Evolutionary conservation across 202 grass and related monocot genomes (phyloP).

Genomic region (Digitaria exilis): DNA sequence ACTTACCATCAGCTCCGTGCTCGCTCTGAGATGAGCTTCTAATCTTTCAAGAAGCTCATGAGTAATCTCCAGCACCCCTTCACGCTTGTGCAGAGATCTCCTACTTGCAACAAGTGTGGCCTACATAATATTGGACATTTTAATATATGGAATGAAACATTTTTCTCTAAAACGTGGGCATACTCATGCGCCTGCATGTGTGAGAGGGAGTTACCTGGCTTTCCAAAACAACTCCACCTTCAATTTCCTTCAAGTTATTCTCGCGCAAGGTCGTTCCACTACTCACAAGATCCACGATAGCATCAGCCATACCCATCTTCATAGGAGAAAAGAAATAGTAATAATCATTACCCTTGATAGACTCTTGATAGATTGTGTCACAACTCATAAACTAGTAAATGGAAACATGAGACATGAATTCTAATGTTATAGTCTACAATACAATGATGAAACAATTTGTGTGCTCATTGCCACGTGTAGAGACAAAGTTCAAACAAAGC

Average conservation of each 20-base stretch:
- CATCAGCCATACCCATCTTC: slow-evolving; percentile 98
- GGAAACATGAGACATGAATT: neutral
- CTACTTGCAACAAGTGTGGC: slow-evolving; percentile 89
- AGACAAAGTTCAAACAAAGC: neutral
- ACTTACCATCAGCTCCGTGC: slow-evolving; percentile 67
- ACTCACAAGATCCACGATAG: slow-evolving; percentile 96
- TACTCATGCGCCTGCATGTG: neutral
- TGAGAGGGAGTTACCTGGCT: slow-evolving; percentile 72
- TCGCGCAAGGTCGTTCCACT: slow-evolving; percentile 92
- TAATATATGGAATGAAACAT: neutral
- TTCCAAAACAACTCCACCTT: slow-evolving; percentile 87
- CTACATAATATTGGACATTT: slow-evolving; percentile 44
- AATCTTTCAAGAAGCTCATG: slow-evolving; percentile 98
- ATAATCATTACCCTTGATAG: neutral
- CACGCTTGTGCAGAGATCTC: slow-evolving; percentile 65
- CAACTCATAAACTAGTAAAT: slow-evolving; percentile 1
- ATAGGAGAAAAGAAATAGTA: slow-evolving; percentile 15
- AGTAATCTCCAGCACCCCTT: slow-evolving; percentile 82
- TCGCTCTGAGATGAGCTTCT: slow-evolving; percentile 89
- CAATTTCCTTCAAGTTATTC: slow-evolving; percentile 98
- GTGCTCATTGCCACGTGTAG: neutral
- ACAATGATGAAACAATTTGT: neutral
- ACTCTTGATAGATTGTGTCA: neutral
- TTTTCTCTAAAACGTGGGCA: neutral
- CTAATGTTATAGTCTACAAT: neutral